A percentile compares a stretch with the other conserved stretches of the same genome.
Evolutionary conservation across 1,139 yeast genomes (phyloP).

Genomic region (Kluyveromyces sp.): DNA sequence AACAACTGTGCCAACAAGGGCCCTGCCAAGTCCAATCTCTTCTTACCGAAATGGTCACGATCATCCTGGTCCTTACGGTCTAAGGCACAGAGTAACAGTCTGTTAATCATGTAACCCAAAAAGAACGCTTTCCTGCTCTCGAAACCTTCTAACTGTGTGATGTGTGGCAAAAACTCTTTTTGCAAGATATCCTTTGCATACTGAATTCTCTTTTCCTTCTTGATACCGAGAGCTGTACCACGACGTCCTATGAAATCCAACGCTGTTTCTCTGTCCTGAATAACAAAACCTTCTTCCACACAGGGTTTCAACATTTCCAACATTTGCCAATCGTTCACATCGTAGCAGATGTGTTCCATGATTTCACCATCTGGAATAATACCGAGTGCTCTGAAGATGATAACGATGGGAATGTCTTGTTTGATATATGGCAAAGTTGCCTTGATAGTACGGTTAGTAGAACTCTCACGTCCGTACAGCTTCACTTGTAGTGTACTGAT

Average conservation of each 20-base stretch:
- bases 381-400: conserved; percentile 95
- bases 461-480: conserved; percentile 76
- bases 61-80: conserved; percentile 98
- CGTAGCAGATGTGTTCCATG: conserved; percentile 95
- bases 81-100: conserved; percentile 87
- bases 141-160: conserved; percentile 94
- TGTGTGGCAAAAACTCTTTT: conserved; percentile 93
- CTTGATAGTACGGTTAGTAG: conserved; percentile 74
- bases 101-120: conserved; percentile 95
- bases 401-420: conserved; percentile 93
- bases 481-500: conserved; percentile 93
- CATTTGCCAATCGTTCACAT: conserved; percentile 98
- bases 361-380: conserved; percentile 99
- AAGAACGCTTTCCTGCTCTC: conserved; percentile 96
- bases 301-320: conserved; percentile 98
- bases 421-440: conserved; percentile 95
- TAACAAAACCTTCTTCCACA: conserved; percentile 97
- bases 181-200: conserved; percentile 95
- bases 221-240: conserved; percentile 88
- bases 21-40: conserved; percentile 96
- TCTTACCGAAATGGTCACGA: conserved; percentile 98
- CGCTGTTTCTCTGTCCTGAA: conserved; percentile 97
- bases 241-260: conserved; percentile 97
- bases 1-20: conserved; percentile 92
- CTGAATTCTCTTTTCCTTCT: conserved; percentile 96